Evolutionary conservation across 345 rosid genomes (phyloP), one percentile per base, ranked within the genome.

Genomic region (Hibiscus trionum): DNA sequence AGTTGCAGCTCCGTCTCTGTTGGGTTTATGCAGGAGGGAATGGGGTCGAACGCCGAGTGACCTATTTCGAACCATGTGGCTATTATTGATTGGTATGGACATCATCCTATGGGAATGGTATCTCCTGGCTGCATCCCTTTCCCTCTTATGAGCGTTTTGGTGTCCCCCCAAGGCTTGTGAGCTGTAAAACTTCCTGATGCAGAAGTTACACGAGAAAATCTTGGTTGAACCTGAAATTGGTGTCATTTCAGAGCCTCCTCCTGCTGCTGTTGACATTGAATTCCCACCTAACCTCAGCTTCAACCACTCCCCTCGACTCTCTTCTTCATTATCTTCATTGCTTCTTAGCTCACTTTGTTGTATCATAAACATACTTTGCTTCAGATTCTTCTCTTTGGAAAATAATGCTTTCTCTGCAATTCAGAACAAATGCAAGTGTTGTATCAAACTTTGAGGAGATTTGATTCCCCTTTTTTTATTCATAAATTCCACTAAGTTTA

Each of bases 111-210:
- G 94, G 11, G 91, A 83, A 26, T 81, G 91, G 68, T 73, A 80
- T 75, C 84, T 87, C 77, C 85, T 78, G 24, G 86, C 89, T 21
- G 88, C 90, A 37, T 89, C 90, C 72, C 90, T 85, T 79, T 89
- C 90, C 71, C 90, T 80, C 79, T 84, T 90, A 84, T 90, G 95
- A 67, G 95, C 95, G 63, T 90, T 90, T 80, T 90, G 91, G 76
- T 89, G 95, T 21, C 95, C 95, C 16, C 95, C 95, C 26, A 87
- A 73, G 39, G 95, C 95, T 70, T 89, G 95, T 39, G 90, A 87
- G 69, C 90, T 90, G 77, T 66, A 90, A 78, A 89, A 89, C 78
- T 86, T 90, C 72, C 91, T 87, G 80, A 85, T 83, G 80, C 95
- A 90, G 73, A 87, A 90, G 77, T 87, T 86, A 27, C 95, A 90